Evolutionary conservation across 83 land plant genomes (phyloP), one percentile per base, ranked within the genome.

Genomic region (Picea abies): DNA sequence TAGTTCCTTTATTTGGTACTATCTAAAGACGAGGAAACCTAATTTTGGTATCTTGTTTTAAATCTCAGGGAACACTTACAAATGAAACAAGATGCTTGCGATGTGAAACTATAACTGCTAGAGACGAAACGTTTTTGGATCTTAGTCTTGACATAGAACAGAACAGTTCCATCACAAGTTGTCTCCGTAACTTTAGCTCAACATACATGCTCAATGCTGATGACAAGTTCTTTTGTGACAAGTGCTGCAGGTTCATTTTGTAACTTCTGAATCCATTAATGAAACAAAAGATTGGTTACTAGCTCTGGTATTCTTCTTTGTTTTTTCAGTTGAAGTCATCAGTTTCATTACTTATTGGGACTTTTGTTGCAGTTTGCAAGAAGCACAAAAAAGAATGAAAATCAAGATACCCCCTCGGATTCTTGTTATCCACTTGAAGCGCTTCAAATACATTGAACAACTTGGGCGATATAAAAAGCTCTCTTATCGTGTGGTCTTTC

Each of bases 211-310:
- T 94, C 75, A 92, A 90, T 87, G 95, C 96, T 23, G 96, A 94
- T 77, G 96, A 94, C 80, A 94, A 94, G 86, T 94, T 94, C 84
- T 94, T 94, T 81, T 94, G 96, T 87, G 96, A 94, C 67, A 94
- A 94, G 78, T 94, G 96, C 82, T 90, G 96, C 87, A 94, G 96
- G 92, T 90, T 41, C 37, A 70, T 56, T 37, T 39, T n/a, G 49
- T 17, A 80, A 63, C 26, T 79, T 58, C 11, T 44, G 39, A 35
- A 8, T 20, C 7, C 52, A 9, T 73, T 73, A 20, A 3, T 73
- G n/a, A n/a, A 23, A 73, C 47, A 73, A 73, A 73, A n/a, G 77
- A 73, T 41, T 44, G 58, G 52, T 37, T 11, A 41, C 16, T 19
- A 20, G 19, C 77, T 67, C 35, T 67, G 71, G 12, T 68, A 3